phyloP scores from a whole-genome alignment of 2,329 filamentous ascomycete genomes.

The Pseudogymnoascus sp. region DNA sequence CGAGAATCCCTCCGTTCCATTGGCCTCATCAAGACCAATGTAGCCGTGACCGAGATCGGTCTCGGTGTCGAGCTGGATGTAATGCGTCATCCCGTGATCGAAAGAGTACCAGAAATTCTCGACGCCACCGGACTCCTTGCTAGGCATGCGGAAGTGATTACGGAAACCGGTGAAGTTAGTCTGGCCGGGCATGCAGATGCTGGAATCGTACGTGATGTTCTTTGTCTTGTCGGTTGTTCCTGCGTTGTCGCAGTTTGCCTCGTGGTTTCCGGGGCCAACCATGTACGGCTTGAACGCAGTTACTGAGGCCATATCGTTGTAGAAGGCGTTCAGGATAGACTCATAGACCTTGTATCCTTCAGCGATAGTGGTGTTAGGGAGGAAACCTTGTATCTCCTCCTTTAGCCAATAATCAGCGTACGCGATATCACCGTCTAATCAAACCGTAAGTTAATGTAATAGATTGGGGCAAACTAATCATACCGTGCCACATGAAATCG shows the following conservation, averaged over 20 bases:
- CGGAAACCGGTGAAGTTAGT: slow-evolving; percentile 54
- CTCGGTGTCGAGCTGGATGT: slow-evolving; percentile 49
- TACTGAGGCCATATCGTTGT: slow-evolving; percentile 47
- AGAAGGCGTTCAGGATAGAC: slow-evolving; percentile 51
- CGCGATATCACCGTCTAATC: slow-evolving; percentile 36
- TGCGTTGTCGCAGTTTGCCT: slow-evolving; percentile 40
- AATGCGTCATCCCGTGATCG: slow-evolving; percentile 50
- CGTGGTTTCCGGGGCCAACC: slow-evolving; percentile 53
- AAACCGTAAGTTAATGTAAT: not conserved
- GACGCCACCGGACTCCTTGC: slow-evolving; percentile 38
- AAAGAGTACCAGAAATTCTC: slow-evolving; percentile 53
- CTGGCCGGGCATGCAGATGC: slow-evolving; percentile 45
- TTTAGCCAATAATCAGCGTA: slow-evolving; percentile 51
- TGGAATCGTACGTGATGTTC: slow-evolving; percentile 31
- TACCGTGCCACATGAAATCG: slow-evolving; percentile 18
- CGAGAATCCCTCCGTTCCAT: slow-evolving; percentile 27
- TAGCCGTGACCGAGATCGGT: slow-evolving; percentile 47
- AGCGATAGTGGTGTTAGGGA: slow-evolving; percentile 39
- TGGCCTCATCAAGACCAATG: slow-evolving; percentile 34
- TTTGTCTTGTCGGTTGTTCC: slow-evolving; percentile 31
- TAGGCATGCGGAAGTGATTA: slow-evolving; percentile 48
- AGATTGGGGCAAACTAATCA: not conserved
- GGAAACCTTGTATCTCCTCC: slow-evolving; percentile 19
- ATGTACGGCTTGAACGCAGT: slow-evolving; percentile 49
- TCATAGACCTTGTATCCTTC: slow-evolving; percentile 46